phyloP scores from a whole-genome alignment of 148 eudicot species.

The Talinum fruticosum region DNA sequence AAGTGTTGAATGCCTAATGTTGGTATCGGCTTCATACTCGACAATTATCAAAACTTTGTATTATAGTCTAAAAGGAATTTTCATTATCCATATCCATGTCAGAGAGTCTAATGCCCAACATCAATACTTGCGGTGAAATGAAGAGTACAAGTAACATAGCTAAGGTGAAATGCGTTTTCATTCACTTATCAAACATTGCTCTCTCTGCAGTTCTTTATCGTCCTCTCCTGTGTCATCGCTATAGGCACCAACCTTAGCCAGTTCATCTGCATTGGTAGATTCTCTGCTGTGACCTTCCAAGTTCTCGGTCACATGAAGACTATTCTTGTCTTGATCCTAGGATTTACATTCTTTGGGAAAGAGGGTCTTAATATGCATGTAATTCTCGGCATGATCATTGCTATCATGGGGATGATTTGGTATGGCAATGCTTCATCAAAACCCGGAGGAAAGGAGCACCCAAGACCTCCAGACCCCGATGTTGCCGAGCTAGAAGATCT shows the following conservation, averaged over 20 bases:
- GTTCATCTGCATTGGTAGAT: conserved; percentile 56
- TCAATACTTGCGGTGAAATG: background rate
- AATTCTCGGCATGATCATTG: conserved; percentile 42
- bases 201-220: conserved; percentile 37
- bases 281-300: conserved; percentile 58
- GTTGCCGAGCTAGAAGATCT: conserved; percentile 27
- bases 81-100: background rate
- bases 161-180: background rate
- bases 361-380: conserved; percentile 49
- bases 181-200: background rate
- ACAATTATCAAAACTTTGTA: background rate
- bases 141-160: background rate
- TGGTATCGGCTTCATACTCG: background rate
- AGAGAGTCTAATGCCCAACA: background rate
- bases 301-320: conserved; percentile 60
- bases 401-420: conserved; percentile 51
- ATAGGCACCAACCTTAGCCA: conserved; percentile 58
- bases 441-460: conserved; percentile 45
- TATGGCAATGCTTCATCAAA: conserved; percentile 50
- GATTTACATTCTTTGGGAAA: conserved; percentile 49
- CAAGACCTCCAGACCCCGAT: conserved; percentile 26
- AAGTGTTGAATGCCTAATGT: background rate
- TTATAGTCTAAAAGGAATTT: background rate
- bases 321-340: conserved; percentile 43
- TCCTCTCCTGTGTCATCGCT: conserved; percentile 45